Evolutionary conservation across 2,329 filamentous ascomycete species (phyloP), one percentile per base, ranked within the genome.

Genomic region (Teratosphaeria zuluensis): DNA sequence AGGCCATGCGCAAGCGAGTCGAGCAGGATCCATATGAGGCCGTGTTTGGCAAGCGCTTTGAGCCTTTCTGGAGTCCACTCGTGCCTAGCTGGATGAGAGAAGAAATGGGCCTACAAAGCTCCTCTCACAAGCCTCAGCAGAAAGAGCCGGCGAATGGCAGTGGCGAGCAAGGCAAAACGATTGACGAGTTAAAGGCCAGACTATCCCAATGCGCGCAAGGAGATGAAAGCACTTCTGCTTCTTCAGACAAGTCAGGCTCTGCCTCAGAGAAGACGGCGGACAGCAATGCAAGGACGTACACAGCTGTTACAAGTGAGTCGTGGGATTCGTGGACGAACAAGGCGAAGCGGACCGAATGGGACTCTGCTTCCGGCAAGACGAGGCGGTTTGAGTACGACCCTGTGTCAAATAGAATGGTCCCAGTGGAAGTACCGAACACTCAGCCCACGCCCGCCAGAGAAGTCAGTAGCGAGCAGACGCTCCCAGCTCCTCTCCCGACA

Each of bases 21-120:
- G 68, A 74, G 46, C 65, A 72, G 19, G 73, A 78, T 57, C 76
- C 76, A 11, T 78, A 78, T 56, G 68, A 72, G 56, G 70, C 73
- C 8, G 63, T 77, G 33, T 78, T 78, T 57, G 76, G 76, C 1
- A 73, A 72, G 70, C 30, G 69, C 4, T 69, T 70, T 58, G 67
- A 70, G 59, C 68, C 66, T 2, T 72, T 72, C 63, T 72, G 70
- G 71, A 66, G 55, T 54, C 63, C 65, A 9, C 57, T 71, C 4
- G 61, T 70, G 1, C 66, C 68, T 14, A 64, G 58, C 48, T 70
- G 68, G 68, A 69, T 68, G 66, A 60, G 62, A 24, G 66, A 69
- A 46, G 65, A 69, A 24, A 63, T 65, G 56, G 64, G 64, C n/a
- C 46, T 66, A n/a, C 33, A 58, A 21, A 58, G 60, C 21, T 60